These are phyloP conservation scores for Spathaspora passalidarum DNA, from an alignment of 805 yeast genomes.

Conservation along the genomic window DNA sequence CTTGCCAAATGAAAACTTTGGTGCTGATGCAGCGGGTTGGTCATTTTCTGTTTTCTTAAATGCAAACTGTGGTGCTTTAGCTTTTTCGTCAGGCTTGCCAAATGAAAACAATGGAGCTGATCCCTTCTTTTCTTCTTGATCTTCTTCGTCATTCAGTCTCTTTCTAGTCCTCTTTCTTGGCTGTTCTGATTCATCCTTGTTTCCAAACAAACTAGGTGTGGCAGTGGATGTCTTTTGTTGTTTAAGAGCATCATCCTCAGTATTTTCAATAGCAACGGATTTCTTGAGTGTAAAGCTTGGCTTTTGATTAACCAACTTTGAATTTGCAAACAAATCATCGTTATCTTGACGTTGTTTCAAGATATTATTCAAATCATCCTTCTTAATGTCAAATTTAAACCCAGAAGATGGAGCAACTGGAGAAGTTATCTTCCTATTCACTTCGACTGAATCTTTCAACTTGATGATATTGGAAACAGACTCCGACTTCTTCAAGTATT, in stretches of 20 bases:
- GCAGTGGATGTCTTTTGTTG: not conserved
- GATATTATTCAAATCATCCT: conserved; percentile 23
- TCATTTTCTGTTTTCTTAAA: not conserved
- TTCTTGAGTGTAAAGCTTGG: not conserved
- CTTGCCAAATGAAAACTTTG: conserved; percentile 2
- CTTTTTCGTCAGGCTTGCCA: not conserved
- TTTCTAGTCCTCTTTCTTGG: not conserved
- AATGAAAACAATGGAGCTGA: conserved; percentile 1
- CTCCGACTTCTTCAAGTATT: conserved; percentile 23
- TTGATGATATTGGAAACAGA: conserved; percentile 28
- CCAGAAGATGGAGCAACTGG: conserved; percentile 30
- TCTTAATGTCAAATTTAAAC: conserved; percentile 33
- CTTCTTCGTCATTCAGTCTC: not conserved
- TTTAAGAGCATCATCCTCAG: not conserved
- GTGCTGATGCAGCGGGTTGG: not conserved
- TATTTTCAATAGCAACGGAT: not conserved
- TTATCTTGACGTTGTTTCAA: conserved; percentile 17
- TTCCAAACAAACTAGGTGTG: not conserved
- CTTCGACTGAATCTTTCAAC: conserved; percentile 20
- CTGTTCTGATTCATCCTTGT: not conserved
- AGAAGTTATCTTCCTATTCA: conserved; percentile 1
- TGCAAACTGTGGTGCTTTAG: not conserved
- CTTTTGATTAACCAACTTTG: conserved; percentile 1
- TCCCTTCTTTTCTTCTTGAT: not conserved
- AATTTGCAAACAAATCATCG: conserved; percentile 6